phyloP scores from a whole-genome alignment of 768 basidiomycete genomes.

The Boletus edulis region DNA sequence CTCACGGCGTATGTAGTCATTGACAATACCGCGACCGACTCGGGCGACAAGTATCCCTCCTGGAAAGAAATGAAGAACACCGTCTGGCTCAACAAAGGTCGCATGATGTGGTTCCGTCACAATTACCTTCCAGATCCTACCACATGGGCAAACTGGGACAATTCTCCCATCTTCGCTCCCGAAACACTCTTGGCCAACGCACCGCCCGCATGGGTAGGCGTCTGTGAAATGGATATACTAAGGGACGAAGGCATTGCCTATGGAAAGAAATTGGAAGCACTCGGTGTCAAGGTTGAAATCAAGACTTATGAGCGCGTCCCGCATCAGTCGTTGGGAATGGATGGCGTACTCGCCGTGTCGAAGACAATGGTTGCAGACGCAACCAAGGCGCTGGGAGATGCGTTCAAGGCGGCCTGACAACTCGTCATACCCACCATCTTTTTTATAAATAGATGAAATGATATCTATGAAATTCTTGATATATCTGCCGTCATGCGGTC shows the following conservation, averaged over 20 bases:
- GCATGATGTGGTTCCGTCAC: slow-evolving; percentile 70
- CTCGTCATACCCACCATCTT: background rate
- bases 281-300: slow-evolving; percentile 53
- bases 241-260: slow-evolving; percentile 65
- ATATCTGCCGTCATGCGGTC: slow-evolving; percentile 30
- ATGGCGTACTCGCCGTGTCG: slow-evolving; percentile 36
- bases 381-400: slow-evolving; percentile 18
- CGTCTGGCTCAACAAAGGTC: slow-evolving; percentile 55
- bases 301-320: slow-evolving; percentile 56
- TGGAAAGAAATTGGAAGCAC: slow-evolving; percentile 50
- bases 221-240: slow-evolving; percentile 66
- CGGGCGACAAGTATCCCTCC: slow-evolving; percentile 37
- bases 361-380: slow-evolving; percentile 21
- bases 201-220: slow-evolving; percentile 60
- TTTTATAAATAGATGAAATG: background rate
- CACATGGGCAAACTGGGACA: slow-evolving; percentile 64
- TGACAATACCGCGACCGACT: slow-evolving; percentile 61
- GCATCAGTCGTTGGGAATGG: slow-evolving; percentile 74
- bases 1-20: slow-evolving; percentile 37
- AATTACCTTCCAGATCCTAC: slow-evolving; percentile 63
- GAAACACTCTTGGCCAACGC: slow-evolving; percentile 46
- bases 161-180: slow-evolving; percentile 70
- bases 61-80: slow-evolving; percentile 60
- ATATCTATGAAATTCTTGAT: slow-evolving; percentile 23
- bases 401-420: slow-evolving; percentile 5